Evolutionary conservation across 768 basidiomycete species (phyloP), one percentile per base, ranked within the genome.

Genomic region (Cubamyces sp.): DNA sequence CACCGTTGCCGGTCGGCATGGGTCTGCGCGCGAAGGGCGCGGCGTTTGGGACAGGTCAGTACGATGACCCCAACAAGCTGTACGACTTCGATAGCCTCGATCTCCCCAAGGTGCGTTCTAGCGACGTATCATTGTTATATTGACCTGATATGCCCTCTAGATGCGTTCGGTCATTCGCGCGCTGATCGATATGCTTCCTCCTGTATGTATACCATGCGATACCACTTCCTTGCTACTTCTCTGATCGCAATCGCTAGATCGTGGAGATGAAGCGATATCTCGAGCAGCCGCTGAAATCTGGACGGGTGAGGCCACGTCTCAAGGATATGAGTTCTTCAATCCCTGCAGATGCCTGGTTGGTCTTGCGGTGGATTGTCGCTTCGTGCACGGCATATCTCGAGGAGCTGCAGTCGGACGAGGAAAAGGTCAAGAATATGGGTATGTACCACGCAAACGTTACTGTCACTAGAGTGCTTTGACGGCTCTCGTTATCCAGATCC

Each of bases 381-480:
- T 89, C 88, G 15, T 89, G 87, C 68, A 90, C 88, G 1, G 84
- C 88, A 0, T 81, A 89, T 68, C 77, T 90, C 12, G 86, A 90
- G 73, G 84, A 86, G 60, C 81, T 89, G 42, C 78, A 78, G 12
- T 76, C 79, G 3, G 74, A 75, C 7, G 84, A 84, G 48, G 85
- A 89, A 63, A 71, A 76, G 16, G 78, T 90, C 49, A 76, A 79
- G 60, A 82, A 82, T 53, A 72, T 88, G 19, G 82, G 86, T 83
- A 69, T 59, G 71, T 64, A 21, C 15, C 9, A 3, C 14, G 21
- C 42, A 9, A 16, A 3, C n/a, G n/a, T n/a, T n/a, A 15, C 14
- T 1, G 16, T 5, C 9, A 28, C 14, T 7, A n/a, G 25, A 23
- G 19, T 21, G 15, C 25, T 9, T 25, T 21, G 45, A 25, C 45